Conservation (phyloP, 169 alveolate genomes). For the Eimeria tenella region DNA sequence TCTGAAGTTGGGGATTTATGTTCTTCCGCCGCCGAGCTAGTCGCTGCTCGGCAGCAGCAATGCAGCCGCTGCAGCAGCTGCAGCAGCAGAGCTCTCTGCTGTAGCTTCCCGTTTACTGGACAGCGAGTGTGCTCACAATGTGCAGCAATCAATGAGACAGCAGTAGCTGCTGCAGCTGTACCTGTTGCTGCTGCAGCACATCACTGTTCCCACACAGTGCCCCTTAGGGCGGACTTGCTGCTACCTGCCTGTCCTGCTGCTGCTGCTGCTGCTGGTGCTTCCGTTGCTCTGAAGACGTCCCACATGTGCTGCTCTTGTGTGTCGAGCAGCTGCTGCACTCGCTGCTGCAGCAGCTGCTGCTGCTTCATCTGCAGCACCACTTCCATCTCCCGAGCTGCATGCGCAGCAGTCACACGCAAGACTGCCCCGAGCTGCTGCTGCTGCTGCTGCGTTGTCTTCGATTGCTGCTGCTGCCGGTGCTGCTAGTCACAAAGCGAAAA, state of each 20-base stretch:
- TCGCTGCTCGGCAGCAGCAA: too few species aligned
- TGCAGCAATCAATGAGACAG: neutral
- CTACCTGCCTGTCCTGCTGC: neutral
- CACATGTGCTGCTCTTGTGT: neutral
- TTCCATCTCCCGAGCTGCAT: conserved; percentile 22
- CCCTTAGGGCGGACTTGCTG: neutral
- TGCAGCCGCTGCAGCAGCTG: neutral
- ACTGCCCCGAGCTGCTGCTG: neutral
- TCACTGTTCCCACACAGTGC: neutral
- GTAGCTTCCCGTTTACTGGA: neutral
- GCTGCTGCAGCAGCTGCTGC: conserved; percentile 22
- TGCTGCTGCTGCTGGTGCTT: neutral
- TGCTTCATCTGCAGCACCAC: neutral
- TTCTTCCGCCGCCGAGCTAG: too few species aligned
- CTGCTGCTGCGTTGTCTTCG: neutral
- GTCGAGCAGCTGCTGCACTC: conserved; percentile 6
- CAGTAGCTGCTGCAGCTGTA: neutral
- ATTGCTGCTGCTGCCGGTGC: neutral
- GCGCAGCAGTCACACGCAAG: neutral
- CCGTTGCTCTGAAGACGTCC: neutral
- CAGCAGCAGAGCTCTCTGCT: neutral
- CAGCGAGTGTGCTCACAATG: neutral
- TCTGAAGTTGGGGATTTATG: too few species aligned
- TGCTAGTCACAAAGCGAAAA: too few species aligned
- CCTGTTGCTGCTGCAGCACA: neutral